These are phyloP conservation scores for Aspergillus pseudonomiae DNA, from an alignment of 2,329 filamentous ascomycete species.

Conservation along the genomic window DNA sequence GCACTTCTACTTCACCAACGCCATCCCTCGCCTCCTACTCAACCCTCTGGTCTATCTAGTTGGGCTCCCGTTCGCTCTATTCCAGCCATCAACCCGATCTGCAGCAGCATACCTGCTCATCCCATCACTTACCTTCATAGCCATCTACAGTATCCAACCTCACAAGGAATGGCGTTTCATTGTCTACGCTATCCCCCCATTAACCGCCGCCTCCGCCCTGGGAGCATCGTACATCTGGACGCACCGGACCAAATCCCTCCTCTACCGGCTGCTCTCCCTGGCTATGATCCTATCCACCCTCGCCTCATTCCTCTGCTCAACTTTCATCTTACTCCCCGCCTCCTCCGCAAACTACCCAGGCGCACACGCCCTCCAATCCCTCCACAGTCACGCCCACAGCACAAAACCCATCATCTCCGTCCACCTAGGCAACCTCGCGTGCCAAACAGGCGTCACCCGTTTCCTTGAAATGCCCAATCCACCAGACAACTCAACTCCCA, in stretches of 20 bases:
- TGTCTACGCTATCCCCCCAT: slow-evolving; percentile 78
- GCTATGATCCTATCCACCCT: slow-evolving; percentile 63
- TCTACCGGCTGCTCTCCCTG: slow-evolving; percentile 60
- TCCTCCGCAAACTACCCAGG: slow-evolving; percentile 94
- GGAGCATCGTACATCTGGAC: slow-evolving; percentile 72
- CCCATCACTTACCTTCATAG: slow-evolving; percentile 72
- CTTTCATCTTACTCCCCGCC: slow-evolving; percentile 72
- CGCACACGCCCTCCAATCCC: slow-evolving; percentile 68
- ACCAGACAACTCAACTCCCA: slow-evolving; percentile 5
- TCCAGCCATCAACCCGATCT: slow-evolving; percentile 56
- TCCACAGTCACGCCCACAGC: slow-evolving; percentile 38
- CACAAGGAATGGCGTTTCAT: slow-evolving; percentile 98
- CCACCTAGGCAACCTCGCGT: slow-evolving; percentile 63
- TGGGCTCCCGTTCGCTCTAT: slow-evolving; percentile 53
- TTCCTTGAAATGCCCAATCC: slow-evolving; percentile 53
- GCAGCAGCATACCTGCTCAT: slow-evolving; percentile 58
- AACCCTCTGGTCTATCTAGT: slow-evolving; percentile 70
- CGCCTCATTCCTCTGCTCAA: slow-evolving; percentile 62
- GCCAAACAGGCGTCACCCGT: slow-evolving; percentile 65
- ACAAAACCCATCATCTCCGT: slow-evolving; percentile 42
- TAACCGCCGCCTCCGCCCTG: slow-evolving; percentile 77
- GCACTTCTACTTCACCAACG: slow-evolving; percentile 82
- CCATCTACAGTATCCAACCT: slow-evolving; percentile 81
- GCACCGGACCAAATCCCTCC: slow-evolving; percentile 63
- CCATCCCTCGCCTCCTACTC: slow-evolving; percentile 78